Conservation (phyloP, 257 asterid species). For the Rhazya stricta region DNA sequence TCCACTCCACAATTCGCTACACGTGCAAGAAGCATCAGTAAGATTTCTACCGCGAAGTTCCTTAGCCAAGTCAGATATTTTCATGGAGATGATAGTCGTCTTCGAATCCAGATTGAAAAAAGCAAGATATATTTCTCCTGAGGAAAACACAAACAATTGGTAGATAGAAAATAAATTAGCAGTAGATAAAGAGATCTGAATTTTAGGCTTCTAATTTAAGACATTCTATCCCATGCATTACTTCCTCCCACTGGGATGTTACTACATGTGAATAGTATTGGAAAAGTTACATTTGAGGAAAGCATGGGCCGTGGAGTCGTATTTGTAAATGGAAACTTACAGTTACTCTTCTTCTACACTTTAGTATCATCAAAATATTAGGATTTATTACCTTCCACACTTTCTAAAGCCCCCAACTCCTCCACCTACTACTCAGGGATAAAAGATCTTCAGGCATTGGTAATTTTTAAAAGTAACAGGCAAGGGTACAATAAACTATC, state of each 20-base stretch:
- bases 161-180: not conserved
- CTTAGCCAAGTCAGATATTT: slow-evolving; percentile 41
- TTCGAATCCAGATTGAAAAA: slow-evolving; percentile 58
- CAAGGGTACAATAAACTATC: too few species aligned
- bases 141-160: not conserved
- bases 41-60: slow-evolving; percentile 36
- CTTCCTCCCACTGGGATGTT: not conserved
- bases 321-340: too few species aligned
- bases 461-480: too few species aligned
- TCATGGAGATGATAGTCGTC: slow-evolving; percentile 38
- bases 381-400: too few species aligned
- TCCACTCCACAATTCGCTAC: slow-evolving; percentile 76
- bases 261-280: not conserved
- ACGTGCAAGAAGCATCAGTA: slow-evolving; percentile 27
- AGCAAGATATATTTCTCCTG: slow-evolving; percentile 80
- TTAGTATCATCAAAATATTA: too few species aligned
- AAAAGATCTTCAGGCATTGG: too few species aligned
- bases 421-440: too few species aligned
- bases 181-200: not conserved
- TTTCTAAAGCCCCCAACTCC: too few species aligned
- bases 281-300: too few species aligned
- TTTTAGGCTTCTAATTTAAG: too few species aligned
- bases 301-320: too few species aligned
- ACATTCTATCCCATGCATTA: not conserved
- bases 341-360: too few species aligned